Base-by-base conservation (phyloP, 225 moss, liverwort and hornwort genomes). In the Physcomitrellopsis africana region DNA sequence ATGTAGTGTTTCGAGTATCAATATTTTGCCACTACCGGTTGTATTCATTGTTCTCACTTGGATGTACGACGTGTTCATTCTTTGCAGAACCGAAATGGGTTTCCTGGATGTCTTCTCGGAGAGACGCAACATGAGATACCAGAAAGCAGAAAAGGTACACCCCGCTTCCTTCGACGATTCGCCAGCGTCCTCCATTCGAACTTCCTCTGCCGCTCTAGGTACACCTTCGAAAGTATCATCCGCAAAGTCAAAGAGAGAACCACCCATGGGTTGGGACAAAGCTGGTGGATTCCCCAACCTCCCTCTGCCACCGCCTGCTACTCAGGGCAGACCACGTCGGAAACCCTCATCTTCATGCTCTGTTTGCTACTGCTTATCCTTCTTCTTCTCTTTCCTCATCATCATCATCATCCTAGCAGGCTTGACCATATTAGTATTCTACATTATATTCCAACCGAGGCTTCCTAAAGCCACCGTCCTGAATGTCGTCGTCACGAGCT, bases 311-410 rank as follows among this genome's bases (percentile, higher is more conserved):
- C 87, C 84, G 8, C 87, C 87, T 1, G 77, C 74, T 11, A 65
- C 79, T 19, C 79, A 73, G 11, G 87, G 79, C 59, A 41, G 83
- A 49, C 83, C 79, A 9, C 79, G 84, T 9, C 81, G 81, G 41
- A 29, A 55, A 13, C 63, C 76, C 0, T 49, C 48, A 10, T 68
- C 79, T 23, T 66, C 79, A 17, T 56, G 20, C 32, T 79, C 81
- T 10, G 0, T 76, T 46, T 79, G 84, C 76, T 82, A 80, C 68
- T 67, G 45, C 58, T 63, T 87, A 17, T 69, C 84, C 1, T 51
- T 32, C 19, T 48, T 87, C 27, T 58, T 72, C 74, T 81, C 87
- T 66, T 73, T 87, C 23, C 81, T 87, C 27, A 78, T 87, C 72
- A 73, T 87, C 41, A 43, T 87, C 18, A 0, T 87, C 24, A 79